Conservation (phyloP, 2,329 filamentous ascomycete species). For the Diplocarpon rosae region DNA sequence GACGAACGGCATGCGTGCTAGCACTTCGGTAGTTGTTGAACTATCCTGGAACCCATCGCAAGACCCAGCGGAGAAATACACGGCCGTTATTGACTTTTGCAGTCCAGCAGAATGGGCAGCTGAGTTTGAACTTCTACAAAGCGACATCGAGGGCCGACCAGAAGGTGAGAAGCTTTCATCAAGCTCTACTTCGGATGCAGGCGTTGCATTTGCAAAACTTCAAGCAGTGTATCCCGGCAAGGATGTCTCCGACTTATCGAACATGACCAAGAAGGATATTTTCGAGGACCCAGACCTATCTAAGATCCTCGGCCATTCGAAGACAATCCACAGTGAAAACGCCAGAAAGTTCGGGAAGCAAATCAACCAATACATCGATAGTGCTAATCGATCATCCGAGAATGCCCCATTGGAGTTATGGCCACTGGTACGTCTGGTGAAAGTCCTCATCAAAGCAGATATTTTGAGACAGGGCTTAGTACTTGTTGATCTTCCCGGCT, state of each 20-base stretch:
- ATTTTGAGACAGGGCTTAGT: conserved; percentile 38
- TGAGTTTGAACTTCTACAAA: conserved; percentile 30
- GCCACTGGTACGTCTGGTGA: conserved; percentile 30
- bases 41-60: conserved; percentile 32
- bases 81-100: conserved; percentile 36
- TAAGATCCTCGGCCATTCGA: conserved; percentile 4
- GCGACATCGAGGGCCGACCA: conserved; percentile 29
- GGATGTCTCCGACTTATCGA: conserved; percentile 28
- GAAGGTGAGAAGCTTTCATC: conserved; percentile 27
- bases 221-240: conserved; percentile 32
- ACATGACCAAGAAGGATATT: conserved; percentile 1
- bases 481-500: conserved; percentile 42
- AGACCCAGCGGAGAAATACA: conserved; percentile 25
- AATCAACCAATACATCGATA: conserved; percentile 12
- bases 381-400: neutral
- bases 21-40: conserved; percentile 36
- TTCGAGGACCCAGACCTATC: neutral
- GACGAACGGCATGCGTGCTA: conserved; percentile 37
- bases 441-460: conserved; percentile 34
- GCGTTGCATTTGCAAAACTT: conserved; percentile 34
- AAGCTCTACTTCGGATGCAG: conserved; percentile 8
- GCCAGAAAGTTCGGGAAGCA: conserved; percentile 4
- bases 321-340: neutral
- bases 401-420: conserved; percentile 28
- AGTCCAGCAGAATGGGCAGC: conserved; percentile 31